phyloP scores from a whole-genome alignment of 805 yeast species.

The Torulaspora quercuum region DNA sequence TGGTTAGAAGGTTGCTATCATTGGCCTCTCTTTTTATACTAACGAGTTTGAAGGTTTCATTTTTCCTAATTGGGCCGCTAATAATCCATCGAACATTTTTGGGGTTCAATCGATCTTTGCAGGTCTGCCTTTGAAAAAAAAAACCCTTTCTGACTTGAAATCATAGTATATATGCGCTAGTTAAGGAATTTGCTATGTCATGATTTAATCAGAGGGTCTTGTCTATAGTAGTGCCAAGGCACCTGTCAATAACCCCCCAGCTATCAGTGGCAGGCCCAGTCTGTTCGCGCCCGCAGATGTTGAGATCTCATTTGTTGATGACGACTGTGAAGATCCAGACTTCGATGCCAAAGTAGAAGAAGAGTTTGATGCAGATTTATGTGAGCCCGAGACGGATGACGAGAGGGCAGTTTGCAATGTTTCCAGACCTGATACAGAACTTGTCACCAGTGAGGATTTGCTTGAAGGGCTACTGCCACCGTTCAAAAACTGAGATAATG shows the following conservation, averaged over 20 bases:
- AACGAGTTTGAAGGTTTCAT: background rate
- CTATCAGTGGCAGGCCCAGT: slow-evolving; percentile 9
- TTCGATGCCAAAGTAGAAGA: slow-evolving; percentile 1
- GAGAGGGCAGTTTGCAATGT: background rate
- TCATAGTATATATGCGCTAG: too few relatives aligned
- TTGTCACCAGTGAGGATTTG: background rate
- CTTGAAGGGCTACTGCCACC: slow-evolving; percentile 6
- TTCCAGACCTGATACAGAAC: slow-evolving; percentile 1
- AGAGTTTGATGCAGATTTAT: background rate
- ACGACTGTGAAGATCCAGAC: background rate
- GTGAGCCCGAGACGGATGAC: background rate
- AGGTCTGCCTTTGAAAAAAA: too few relatives aligned
- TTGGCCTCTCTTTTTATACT: background rate
- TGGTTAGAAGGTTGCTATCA: too few relatives aligned
- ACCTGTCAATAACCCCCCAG: slow-evolving; percentile 14
- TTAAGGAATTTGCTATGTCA: too few relatives aligned
- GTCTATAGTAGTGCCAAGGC: slow-evolving; percentile 12
- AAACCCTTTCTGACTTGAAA: slow-evolving; percentile 2
- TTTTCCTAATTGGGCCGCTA: slow-evolving; percentile 6
- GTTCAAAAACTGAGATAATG: slow-evolving; percentile 16
- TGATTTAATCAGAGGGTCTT: too few relatives aligned
- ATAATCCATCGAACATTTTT: too few relatives aligned
- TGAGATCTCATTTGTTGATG: slow-evolving; percentile 2
- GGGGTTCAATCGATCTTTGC: slow-evolving; percentile 1
- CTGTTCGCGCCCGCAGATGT: slow-evolving; percentile 14